Evolutionary conservation across 208 protist genomes (phyloP).

Genomic region (Leishmania turanica): DNA sequence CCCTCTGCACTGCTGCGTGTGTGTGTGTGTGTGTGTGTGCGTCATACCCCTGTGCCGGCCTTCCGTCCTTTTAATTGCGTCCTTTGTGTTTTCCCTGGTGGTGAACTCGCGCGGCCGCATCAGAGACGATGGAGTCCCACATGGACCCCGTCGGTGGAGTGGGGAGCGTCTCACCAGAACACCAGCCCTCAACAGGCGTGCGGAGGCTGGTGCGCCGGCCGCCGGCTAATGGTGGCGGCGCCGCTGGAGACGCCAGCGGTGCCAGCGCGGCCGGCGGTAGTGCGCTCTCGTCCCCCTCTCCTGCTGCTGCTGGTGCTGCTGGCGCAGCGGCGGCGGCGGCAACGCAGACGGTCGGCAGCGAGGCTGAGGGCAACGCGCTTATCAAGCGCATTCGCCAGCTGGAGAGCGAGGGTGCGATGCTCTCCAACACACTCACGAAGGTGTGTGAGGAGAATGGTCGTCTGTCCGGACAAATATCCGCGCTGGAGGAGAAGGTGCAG

Average conservation of each 20-base stretch:
- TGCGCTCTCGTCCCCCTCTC: neutral
- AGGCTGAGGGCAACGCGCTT: conserved; percentile 63
- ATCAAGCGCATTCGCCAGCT: conserved; percentile 65
- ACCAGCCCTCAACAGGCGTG: conserved; percentile 5
- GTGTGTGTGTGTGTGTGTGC: too few species aligned
- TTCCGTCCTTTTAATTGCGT: neutral
- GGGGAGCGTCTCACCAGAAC: neutral
- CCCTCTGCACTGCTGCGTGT: neutral
- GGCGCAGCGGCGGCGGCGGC: neutral
- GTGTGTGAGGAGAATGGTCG: conserved; percentile 84
- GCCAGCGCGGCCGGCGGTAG: neutral
- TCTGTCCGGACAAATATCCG: conserved; percentile 41
- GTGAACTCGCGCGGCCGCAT: neutral
- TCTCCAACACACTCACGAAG: conserved; percentile 65
- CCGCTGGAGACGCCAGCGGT: neutral
- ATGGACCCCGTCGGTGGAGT: conserved; percentile 11
- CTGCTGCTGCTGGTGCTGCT: neutral
- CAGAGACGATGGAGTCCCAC: conserved; percentile 20
- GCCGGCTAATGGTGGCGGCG: conserved; percentile 3
- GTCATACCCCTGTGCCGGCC: neutral
- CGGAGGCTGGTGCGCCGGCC: conserved; percentile 22
- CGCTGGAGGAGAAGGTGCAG: conserved; percentile 48
- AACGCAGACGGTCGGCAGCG: conserved; percentile 50
- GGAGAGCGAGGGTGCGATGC: conserved; percentile 57
- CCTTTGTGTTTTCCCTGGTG: neutral